Percentiles rank a stretch among this genome's conserved stretches.
Conservation (phyloP, 306 rosid species). For the Gastrolobium bilobum region DNA sequence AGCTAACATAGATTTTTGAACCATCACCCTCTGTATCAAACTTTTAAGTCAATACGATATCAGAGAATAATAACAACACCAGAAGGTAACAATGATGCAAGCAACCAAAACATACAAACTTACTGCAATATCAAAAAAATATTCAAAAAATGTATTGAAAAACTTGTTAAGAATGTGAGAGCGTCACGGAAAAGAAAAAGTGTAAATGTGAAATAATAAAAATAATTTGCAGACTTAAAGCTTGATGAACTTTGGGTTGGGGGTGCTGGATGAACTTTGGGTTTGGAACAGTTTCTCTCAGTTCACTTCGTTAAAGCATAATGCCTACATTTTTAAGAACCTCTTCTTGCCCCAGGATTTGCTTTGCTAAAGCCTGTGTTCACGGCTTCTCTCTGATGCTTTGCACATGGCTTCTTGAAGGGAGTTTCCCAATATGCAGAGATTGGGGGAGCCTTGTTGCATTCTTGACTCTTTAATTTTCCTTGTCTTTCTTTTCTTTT, state of each 20-base stretch:
- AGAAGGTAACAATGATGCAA: slow-evolving; percentile 37
- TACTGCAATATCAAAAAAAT: slow-evolving; percentile 38
- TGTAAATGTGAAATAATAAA: slow-evolving; percentile 4
- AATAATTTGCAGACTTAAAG: slow-evolving; percentile 39
- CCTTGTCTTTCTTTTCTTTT: slow-evolving; percentile 14
- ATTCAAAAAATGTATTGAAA: slow-evolving; percentile 19
- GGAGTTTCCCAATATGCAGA: slow-evolving; percentile 32
- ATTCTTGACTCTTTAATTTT: background rate
- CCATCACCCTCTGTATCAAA: slow-evolving; percentile 95
- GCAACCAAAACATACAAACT: slow-evolving; percentile 33
- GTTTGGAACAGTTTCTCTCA: slow-evolving; percentile 32
- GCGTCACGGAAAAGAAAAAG: slow-evolving; percentile 26
- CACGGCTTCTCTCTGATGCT: slow-evolving; percentile 1
- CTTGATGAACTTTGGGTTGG: too few species aligned
- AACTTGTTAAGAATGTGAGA: background rate
- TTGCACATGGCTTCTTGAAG: slow-evolving; percentile 15
- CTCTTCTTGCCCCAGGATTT: slow-evolving; percentile 12
- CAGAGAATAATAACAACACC: slow-evolving; percentile 36
- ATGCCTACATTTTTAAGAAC: slow-evolving; percentile 30
- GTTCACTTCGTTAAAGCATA: slow-evolving; percentile 7
- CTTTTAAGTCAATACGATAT: slow-evolving; percentile 45
- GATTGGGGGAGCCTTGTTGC: slow-evolving; percentile 26
- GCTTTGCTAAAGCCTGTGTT: background rate
- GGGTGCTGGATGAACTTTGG: slow-evolving; percentile 16
- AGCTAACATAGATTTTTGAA: slow-evolving; percentile 93